These are phyloP conservation scores for Quambalaria eucalypti DNA, from an alignment of 1,284 basidiomycete genomes.

Conservation along the genomic window DNA sequence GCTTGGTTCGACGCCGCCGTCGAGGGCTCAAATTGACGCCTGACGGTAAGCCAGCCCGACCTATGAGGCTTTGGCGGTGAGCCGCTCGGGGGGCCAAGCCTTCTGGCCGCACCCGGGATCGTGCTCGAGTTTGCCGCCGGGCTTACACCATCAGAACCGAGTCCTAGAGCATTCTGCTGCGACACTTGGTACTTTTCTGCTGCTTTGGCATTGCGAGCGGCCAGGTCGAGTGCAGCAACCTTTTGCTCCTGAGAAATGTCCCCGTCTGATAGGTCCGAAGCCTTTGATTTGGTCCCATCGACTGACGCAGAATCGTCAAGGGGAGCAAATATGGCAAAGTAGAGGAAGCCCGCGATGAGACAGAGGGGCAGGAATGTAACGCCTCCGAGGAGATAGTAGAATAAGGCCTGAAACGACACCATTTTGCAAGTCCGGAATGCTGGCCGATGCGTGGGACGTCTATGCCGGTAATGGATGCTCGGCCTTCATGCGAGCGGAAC, in stretches of 20 bases:
- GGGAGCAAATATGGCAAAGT: slow-evolving; percentile 17
- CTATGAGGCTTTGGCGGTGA: slow-evolving; percentile 17
- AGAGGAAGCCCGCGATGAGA: slow-evolving; percentile 12
- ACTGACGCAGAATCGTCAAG: neutral
- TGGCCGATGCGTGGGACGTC: slow-evolving; percentile 2
- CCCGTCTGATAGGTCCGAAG: slow-evolving; percentile 6
- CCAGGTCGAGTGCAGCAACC: slow-evolving; percentile 25
- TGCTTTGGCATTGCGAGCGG: slow-evolving; percentile 24
- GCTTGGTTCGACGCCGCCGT: neutral
- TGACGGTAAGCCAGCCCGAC: slow-evolving; percentile 30
- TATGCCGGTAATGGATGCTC: too few relatives aligned
- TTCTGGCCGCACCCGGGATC: slow-evolving; percentile 23
- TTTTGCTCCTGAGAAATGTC: slow-evolving; percentile 23
- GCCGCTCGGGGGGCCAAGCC: slow-evolving; percentile 19
- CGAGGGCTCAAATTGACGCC: slow-evolving; percentile 22
- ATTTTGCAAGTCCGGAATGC: neutral
- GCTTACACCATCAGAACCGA: too few relatives aligned
- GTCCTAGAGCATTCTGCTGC: slow-evolving; percentile 19
- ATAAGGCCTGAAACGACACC: slow-evolving; percentile 10
- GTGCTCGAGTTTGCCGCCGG: slow-evolving; percentile 16
- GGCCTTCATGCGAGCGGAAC: too few relatives aligned
- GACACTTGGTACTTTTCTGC: slow-evolving; percentile 19
- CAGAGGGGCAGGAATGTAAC: slow-evolving; percentile 42
- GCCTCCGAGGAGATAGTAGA: slow-evolving; percentile 44
- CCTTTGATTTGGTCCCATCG: neutral